These are phyloP conservation scores for Sanguinoderma infundibulare DNA, from an alignment of 1,284 basidiomycete species.

Conservation along the genomic window DNA sequence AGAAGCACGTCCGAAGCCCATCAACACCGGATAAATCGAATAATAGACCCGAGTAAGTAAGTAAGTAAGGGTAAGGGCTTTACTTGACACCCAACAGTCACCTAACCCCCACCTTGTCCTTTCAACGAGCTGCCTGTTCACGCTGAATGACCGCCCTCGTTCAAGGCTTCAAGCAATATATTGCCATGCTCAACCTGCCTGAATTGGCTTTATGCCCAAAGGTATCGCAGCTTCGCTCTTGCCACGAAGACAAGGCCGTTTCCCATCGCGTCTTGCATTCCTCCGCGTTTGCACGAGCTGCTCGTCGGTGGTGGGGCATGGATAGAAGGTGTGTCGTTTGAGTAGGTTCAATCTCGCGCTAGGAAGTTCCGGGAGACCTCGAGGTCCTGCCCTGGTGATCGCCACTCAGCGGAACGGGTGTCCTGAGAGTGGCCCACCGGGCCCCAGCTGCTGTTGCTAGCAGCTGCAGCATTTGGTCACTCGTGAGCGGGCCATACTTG, in stretches of 20 bases:
- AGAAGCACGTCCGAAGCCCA: not conserved
- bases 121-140: not conserved
- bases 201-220: too few species aligned
- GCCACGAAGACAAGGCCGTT: not conserved
- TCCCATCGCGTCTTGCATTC: not conserved
- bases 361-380: not conserved
- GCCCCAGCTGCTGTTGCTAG: not conserved
- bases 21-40: not conserved
- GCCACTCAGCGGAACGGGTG: not conserved
- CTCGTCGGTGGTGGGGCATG: not conserved
- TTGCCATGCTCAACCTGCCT: not conserved
- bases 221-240: not conserved
- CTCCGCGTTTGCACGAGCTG: not conserved
- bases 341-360: not conserved
- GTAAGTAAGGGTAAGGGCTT: not conserved
- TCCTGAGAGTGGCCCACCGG: not conserved
- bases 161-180: too few species aligned
- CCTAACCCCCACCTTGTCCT: not conserved
- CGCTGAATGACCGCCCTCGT: not conserved
- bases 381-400: not conserved
- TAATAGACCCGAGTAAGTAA: not conserved
- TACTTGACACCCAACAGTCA: too few species aligned
- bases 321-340: not conserved
- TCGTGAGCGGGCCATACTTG: too few species aligned
- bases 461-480: not conserved